Base-by-base conservation (phyloP, 2,329 filamentous ascomycete genomes). In the Zelopaecilomyces penicillatus region DNA sequence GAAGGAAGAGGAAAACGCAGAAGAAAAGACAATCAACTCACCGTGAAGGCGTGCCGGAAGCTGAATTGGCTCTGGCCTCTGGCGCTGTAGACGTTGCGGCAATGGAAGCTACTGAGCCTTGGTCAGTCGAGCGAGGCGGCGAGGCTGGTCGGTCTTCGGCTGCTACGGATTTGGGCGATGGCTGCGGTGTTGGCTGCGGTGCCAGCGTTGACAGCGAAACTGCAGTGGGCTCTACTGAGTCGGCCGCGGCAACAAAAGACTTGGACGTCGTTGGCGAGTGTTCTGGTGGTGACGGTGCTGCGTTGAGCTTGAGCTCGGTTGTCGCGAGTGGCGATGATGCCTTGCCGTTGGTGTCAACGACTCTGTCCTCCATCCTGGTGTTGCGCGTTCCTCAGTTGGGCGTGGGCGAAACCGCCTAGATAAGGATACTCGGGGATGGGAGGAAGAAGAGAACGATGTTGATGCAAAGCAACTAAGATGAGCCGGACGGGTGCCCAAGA, bases 261-360 rank as follows among this genome's bases (percentile, higher is more conserved):
- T 19, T 19, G 19, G 19, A 19, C 12, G 9, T 8, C 3, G 35
- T 11, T 37, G n/a, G 35, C 35, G 35, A 8, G 8, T 6, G 8
- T 30, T 36, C 12, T 41, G 39, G 31, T 5, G 5, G 26, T n/a
- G 39, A 28, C 39, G 39, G 31, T 11, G 9, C 26, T 32, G 9
- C 8, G 30, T 12, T 5, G 46, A 37, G 41, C 19, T 27, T 26
- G 6, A 43, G 11, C 28, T 46, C 42, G 5, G 35, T 42, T 29
- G 46, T 45, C 29, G 43, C 27, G 28, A 39, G 36, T 12, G 43
- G 46, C 30, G 46, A 39, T 37, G 46, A 39, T 37, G 46, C 41
- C 35, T 36, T 39, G 10, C 42, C 35, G 11, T 45, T 33, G 4
- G 32, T 39, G 33, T 48, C 43, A 27, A 48, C 46, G 26, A 42